Percentiles rank a stretch among this genome's conserved stretches.
Conservation (phyloP, 495 filamentous ascomycete genomes). For the Acidomyces sp. region DNA sequence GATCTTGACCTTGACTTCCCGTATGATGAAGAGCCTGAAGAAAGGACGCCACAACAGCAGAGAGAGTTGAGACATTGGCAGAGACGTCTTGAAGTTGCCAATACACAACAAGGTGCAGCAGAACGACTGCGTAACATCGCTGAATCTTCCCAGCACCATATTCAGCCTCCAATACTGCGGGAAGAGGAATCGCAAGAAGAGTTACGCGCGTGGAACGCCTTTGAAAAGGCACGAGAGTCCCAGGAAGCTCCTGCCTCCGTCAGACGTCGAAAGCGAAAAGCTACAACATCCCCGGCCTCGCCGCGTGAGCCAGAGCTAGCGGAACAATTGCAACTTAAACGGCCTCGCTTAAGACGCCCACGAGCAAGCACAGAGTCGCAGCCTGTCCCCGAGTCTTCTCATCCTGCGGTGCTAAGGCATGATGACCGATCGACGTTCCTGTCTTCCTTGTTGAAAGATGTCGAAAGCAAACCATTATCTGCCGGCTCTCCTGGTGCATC, state of each 20-base stretch:
- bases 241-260: slow-evolving; percentile 28
- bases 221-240: slow-evolving; percentile 67
- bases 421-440: slow-evolving; percentile 52
- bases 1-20: slow-evolving; percentile 81
- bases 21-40: slow-evolving; percentile 56
- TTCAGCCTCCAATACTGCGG: slow-evolving; percentile 32
- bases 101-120: slow-evolving; percentile 47
- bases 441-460: slow-evolving; percentile 71
- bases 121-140: slow-evolving; percentile 51
- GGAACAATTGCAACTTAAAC: slow-evolving; percentile 67
- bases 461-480: slow-evolving; percentile 53
- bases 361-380: slow-evolving; percentile 37
- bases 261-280: slow-evolving; percentile 56
- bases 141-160: background rate
- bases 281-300: slow-evolving; percentile 58
- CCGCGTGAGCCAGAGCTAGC: slow-evolving; percentile 37
- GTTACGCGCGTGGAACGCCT: slow-evolving; percentile 72
- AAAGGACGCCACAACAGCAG: slow-evolving; percentile 41
- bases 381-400: slow-evolving; percentile 30
- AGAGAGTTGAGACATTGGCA: slow-evolving; percentile 64
- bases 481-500: slow-evolving; percentile 21
- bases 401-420: slow-evolving; percentile 20
- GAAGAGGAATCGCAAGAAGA: slow-evolving; percentile 63
- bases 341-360: slow-evolving; percentile 55
- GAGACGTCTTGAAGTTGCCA: slow-evolving; percentile 65